Evolutionary conservation across 2,329 filamentous ascomycete genomes (phyloP).

Genomic region (Ophiostoma angusticollis): DNA sequence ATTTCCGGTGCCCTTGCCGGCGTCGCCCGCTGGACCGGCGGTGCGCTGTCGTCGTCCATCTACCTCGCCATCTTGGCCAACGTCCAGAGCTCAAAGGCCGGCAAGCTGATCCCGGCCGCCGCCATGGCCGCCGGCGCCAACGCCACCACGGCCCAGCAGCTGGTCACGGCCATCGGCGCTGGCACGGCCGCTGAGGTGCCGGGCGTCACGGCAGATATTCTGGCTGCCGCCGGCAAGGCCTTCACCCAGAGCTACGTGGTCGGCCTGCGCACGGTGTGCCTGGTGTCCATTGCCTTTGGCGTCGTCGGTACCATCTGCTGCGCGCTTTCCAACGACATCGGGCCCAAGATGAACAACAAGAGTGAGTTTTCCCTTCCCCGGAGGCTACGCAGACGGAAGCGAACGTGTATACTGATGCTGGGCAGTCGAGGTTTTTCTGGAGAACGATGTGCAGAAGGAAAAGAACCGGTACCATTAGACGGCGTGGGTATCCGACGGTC

Average conservation of each 20-base stretch:
- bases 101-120: conserved; percentile 21
- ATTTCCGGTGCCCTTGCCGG: conserved; percentile 29
- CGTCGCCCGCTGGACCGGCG: conserved; percentile 29
- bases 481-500: too few species aligned
- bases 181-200: conserved; percentile 11
- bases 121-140: conserved; percentile 18
- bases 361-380: conserved; percentile 11
- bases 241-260: conserved; percentile 20
- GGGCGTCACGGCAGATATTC: conserved; percentile 16
- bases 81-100: conserved; percentile 20
- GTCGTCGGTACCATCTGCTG: conserved; percentile 19
- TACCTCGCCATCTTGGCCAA: conserved; percentile 30
- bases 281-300: conserved; percentile 18
- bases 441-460: conserved; percentile 20
- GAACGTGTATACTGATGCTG: not conserved
- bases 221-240: conserved; percentile 18
- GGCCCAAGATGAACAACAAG: conserved; percentile 23
- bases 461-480: conserved; percentile 19
- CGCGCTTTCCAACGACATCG: conserved; percentile 20
- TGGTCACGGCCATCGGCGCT: not conserved
- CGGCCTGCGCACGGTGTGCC: conserved; percentile 14
- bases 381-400: too few species aligned
- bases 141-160: not conserved
- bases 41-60: conserved; percentile 26
- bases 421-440: conserved; percentile 20